A percentile compares a stretch with the other conserved stretches of the same genome.
phyloP scores from a whole-genome alignment of 208 protist species.

The Trypanosoma lewisi region DNA sequence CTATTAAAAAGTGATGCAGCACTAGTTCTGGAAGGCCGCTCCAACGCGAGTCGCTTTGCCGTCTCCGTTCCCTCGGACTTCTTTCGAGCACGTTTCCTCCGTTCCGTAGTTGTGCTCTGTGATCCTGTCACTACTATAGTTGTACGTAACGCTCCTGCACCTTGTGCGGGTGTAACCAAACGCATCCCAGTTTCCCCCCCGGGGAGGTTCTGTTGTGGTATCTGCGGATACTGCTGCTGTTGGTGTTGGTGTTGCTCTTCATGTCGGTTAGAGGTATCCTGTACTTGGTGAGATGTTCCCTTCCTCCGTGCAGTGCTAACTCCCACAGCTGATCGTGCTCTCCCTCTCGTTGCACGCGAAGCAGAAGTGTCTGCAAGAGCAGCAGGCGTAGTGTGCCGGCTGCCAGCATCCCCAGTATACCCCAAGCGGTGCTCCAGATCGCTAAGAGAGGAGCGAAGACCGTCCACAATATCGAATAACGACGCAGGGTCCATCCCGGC shows the following conservation, averaged over 20 bases:
- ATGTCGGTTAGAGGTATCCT: not conserved
- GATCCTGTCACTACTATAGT: not conserved
- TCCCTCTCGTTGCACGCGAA: not conserved
- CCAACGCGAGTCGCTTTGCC: slow-evolving; percentile 8
- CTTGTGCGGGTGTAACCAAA: slow-evolving; percentile 1
- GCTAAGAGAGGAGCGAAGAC: slow-evolving; percentile 5
- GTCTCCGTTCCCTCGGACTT: not conserved
- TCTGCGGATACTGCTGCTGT: not conserved
- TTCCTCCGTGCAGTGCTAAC: not conserved
- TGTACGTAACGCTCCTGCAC: slow-evolving; percentile 13
- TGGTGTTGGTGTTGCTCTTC: not conserved
- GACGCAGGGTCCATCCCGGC: slow-evolving; percentile 8
- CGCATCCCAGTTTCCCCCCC: not conserved
- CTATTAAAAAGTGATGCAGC: slow-evolving; percentile 21
- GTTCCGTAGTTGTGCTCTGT: slow-evolving; percentile 10
- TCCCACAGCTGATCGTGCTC: not conserved
- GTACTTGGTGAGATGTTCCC: not conserved
- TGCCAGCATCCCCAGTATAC: not conserved
- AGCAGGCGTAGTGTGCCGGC: not conserved
- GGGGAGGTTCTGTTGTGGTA: not conserved
- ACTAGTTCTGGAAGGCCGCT: slow-evolving; percentile 1
- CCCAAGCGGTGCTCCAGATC: slow-evolving; percentile 20
- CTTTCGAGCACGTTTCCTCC: slow-evolving; percentile 16
- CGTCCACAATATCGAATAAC: slow-evolving; percentile 16
- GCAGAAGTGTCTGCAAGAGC: not conserved